Base-by-base conservation (phyloP, 2,329 filamentous ascomycete species). In the Hypocrella siamensis region DNA sequence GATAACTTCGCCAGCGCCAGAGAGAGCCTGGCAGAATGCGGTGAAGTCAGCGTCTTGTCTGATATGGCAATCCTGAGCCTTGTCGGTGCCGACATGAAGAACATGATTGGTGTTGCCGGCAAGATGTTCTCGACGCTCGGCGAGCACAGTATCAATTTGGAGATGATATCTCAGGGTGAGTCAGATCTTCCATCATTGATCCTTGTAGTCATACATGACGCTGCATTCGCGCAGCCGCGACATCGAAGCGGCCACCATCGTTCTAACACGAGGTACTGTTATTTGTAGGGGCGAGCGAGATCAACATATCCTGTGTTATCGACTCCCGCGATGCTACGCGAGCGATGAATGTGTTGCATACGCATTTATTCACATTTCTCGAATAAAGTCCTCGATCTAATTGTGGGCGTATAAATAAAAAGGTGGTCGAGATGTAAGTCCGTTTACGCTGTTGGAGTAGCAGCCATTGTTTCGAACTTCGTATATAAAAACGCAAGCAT, bases 251-350 rank as follows among this genome's bases (percentile, higher is more conserved):
- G n/a, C n/a, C n/a, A n/a, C n/a, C n/a, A n/a, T n/a, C n/a, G n/a
- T n/a, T n/a, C n/a, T n/a, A n/a, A n/a, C n/a, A n/a, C n/a, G n/a
- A n/a, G n/a, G n/a, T n/a, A n/a, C n/a, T n/a, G n/a, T n/a, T n/a
- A n/a, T n/a, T n/a, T n/a, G n/a, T 39, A 93, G 85, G 86, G 46
- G 90, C 90, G 17, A 94, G 86, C 52, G 90, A 98, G 63, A 98
- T 98, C 58, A 98, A 96, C 55, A 98, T 98, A 38, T 93, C 85
- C 9, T 98, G 90, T 50, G 90, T 98, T 28, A 93, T 98, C 51
- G 84, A 92, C 46, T 83, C 84, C 42, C 67, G 77, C 42, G 85
- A 96, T 50, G 86, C 90, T 16, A 84, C 86, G 43, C 75, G 90
- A 43, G 90, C 90, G 19, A 79, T 98, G 66, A 96, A 92, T 52